phyloP scores from a whole-genome alignment of 768 basidiomycete genomes.

The Lactarius hatsudake region DNA sequence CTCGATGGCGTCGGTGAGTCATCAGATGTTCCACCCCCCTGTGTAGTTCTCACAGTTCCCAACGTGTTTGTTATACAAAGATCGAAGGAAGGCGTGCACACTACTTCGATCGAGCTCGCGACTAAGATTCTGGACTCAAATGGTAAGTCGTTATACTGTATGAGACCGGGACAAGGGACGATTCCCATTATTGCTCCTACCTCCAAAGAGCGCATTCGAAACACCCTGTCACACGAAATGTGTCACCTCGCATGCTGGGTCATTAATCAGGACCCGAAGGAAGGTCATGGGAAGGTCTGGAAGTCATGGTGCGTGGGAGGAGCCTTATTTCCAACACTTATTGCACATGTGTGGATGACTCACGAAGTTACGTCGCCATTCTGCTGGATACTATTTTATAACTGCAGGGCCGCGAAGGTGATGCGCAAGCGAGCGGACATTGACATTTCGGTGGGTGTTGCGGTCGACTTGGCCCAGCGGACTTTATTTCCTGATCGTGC shows the following conservation, averaged over 20 bases:
- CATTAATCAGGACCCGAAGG: constrained; percentile 65
- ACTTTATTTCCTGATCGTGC: constrained; percentile 7
- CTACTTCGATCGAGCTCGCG: constrained; percentile 72
- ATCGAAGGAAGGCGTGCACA: constrained; percentile 55
- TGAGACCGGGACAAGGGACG: neutral
- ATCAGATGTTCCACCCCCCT: neutral
- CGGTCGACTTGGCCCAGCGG: neutral
- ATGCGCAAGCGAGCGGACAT: constrained; percentile 68
- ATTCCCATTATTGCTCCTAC: neutral
- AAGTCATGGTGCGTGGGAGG: constrained; percentile 57
- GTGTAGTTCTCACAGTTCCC: neutral
- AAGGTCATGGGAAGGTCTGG: constrained; percentile 71
- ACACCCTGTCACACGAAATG: constrained; percentile 89
- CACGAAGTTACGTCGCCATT: neutral
- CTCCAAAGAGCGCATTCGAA: constrained; percentile 66
- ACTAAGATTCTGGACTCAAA: constrained; percentile 76
- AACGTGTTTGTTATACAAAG: constrained; percentile 32
- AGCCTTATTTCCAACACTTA: neutral
- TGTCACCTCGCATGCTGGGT: constrained; percentile 88
- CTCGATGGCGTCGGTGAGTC: constrained; percentile 26
- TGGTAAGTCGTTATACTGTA: constrained; percentile 43
- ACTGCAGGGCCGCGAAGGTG: constrained; percentile 66
- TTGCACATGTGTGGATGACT: neutral
- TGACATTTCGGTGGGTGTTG: constrained; percentile 53
- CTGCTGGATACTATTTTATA: neutral